Conservation (phyloP, 768 basidiomycete genomes). For the Leccinum incarnatum region DNA sequence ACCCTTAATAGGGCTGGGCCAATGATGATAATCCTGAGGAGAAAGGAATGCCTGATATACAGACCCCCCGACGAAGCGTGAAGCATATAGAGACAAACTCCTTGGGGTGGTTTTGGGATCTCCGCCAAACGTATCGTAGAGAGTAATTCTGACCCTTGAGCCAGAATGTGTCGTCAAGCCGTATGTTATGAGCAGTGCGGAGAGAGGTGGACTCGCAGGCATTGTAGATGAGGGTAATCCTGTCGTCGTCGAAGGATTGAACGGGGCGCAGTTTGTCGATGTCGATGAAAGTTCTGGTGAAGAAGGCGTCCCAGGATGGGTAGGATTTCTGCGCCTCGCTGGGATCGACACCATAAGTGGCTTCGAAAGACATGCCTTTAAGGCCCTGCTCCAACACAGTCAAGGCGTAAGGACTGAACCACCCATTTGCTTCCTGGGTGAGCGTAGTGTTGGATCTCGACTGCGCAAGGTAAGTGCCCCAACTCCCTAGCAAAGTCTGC, state of each 20-base stretch:
- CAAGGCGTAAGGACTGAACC: not conserved
- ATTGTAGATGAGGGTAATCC: constrained; percentile 36
- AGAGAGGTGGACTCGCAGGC: constrained; percentile 54
- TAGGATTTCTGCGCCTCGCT: not conserved
- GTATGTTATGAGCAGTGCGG: constrained; percentile 33
- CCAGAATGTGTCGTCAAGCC: constrained; percentile 51
- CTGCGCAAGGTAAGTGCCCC: constrained; percentile 4
- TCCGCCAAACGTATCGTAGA: constrained; percentile 47
- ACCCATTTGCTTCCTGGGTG: not conserved
- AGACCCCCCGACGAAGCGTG: constrained; percentile 46
- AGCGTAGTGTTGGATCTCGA: constrained; percentile 6
- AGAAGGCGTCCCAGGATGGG: constrained; percentile 52
- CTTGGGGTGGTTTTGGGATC: not conserved
- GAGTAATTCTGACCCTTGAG: constrained; percentile 59
- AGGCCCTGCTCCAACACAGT: not conserved
- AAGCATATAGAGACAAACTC: constrained; percentile 13
- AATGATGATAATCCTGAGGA: constrained; percentile 54
- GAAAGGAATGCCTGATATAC: constrained; percentile 57
- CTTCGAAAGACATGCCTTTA: too few species aligned
- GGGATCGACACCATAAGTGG: too few species aligned
- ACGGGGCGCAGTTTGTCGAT: not conserved
- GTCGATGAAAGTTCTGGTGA: constrained; percentile 38
- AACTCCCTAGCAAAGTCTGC: not conserved
- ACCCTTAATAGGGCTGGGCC: constrained; percentile 51
- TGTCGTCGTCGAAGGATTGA: not conserved